Conservation (phyloP, 106 monocot species). For the Cymbidium sinense region DNA sequence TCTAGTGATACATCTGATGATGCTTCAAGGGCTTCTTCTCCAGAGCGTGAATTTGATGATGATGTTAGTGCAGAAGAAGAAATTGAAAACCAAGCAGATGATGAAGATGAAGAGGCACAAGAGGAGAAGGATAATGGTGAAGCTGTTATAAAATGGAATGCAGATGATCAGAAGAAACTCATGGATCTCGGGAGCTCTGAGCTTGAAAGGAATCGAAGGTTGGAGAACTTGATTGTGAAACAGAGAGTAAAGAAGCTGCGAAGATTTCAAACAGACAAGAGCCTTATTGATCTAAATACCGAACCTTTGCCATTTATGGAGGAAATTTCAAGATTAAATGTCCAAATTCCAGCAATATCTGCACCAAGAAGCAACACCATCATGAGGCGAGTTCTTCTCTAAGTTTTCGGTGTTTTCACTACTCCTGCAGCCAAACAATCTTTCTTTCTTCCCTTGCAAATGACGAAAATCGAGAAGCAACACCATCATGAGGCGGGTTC, state of each 20-base stretch:
- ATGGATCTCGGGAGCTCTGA: conserved; percentile 62
- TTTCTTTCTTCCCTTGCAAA: too few relatives aligned
- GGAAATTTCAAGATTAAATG: conserved; percentile 28
- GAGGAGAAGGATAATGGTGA: conserved; percentile 40
- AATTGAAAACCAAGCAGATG: conserved; percentile 37
- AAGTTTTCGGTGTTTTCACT: too few relatives aligned
- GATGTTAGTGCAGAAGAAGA: conserved; percentile 36
- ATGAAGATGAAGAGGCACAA: conserved; percentile 22
- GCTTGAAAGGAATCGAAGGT: conserved; percentile 59
- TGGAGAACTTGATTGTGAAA: conserved; percentile 77
- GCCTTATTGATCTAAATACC: conserved; percentile 57
- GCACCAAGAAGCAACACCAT: conserved; percentile 56
- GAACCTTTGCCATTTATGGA: conserved; percentile 33
- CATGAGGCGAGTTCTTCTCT: too few relatives aligned
- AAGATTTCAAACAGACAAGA: conserved; percentile 38
- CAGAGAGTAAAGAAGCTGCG: conserved; percentile 44
- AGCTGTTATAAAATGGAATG: conserved; percentile 59
- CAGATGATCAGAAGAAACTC: conserved; percentile 83
- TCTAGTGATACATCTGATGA: conserved; percentile 26
- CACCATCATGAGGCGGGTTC: too few relatives aligned
- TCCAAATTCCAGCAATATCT: conserved; percentile 48
- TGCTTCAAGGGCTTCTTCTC: conserved; percentile 18
- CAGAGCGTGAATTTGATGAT: conserved; percentile 34
- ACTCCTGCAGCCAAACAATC: too few relatives aligned
- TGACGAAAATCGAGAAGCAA: too few relatives aligned